Conservation (phyloP, 208 protist genomes). For the Wallacemonas sp. region DNA sequence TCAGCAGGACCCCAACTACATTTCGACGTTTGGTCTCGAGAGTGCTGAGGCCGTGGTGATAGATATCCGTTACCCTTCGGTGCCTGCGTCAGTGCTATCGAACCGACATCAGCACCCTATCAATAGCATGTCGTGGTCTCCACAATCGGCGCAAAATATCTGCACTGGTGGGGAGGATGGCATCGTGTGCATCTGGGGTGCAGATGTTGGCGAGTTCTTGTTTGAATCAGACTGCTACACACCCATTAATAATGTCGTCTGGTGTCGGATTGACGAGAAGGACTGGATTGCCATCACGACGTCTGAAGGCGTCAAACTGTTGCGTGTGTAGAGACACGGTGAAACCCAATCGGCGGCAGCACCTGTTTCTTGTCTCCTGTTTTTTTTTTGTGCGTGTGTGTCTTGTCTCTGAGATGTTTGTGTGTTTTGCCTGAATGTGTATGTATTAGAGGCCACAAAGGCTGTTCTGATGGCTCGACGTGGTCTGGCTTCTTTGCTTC, state of each 20-base stretch:
- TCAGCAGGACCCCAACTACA: conserved; percentile 96
- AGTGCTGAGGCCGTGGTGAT: conserved; percentile 93
- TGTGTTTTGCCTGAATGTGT: no score
- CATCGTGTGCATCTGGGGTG: conserved; percentile 97
- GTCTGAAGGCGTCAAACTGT: conserved; percentile 60
- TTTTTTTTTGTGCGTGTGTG: no score
- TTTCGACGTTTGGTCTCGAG: conserved; percentile 97
- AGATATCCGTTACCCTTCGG: conserved; percentile 93
- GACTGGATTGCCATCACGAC: conserved; percentile 89
- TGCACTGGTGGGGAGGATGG: conserved; percentile 96
- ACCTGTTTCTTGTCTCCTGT: no score
- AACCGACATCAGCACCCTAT: conserved; percentile 89
- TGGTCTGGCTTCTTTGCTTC: no score
- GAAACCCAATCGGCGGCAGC: no score
- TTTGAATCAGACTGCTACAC: conserved; percentile 60
- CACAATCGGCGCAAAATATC: conserved; percentile 92
- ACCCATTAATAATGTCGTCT: conserved; percentile 87
- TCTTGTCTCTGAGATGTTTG: no score
- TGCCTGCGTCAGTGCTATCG: conserved; percentile 81
- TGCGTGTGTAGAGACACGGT: conserved; percentile 43
- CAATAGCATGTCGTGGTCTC: conserved; percentile 97
- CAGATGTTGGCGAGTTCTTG: conserved; percentile 43
- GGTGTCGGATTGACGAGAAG: conserved; percentile 65
- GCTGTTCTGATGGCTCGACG: no score
- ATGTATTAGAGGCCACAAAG: no score